Evolutionary conservation across 306 rosid genomes (phyloP).

Genomic region (Pyrus pyrifolia): DNA sequence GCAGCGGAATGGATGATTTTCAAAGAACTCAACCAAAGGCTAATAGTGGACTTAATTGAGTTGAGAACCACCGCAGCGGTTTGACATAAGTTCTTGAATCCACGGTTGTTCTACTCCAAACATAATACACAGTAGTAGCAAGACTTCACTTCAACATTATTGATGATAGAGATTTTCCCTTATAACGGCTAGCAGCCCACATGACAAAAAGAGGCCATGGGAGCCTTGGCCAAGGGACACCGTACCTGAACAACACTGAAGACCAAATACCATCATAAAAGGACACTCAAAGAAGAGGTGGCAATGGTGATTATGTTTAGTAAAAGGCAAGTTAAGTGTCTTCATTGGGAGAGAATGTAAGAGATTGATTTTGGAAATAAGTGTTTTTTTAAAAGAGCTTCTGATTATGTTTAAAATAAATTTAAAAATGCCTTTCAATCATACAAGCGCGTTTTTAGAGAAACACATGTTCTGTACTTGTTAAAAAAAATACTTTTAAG

Average conservation of each 20-base stretch:
- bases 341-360: neutral
- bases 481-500: too few species aligned
- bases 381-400: too few species aligned
- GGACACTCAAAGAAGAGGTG: neutral
- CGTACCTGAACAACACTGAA: neutral
- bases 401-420: too few species aligned
- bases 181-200: neutral
- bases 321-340: neutral
- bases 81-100: too few species aligned
- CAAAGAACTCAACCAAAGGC: too few species aligned
- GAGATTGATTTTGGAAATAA: neutral
- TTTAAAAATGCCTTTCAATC: too few species aligned
- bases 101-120: neutral
- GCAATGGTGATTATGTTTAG: neutral
- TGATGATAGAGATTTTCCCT: too few species aligned
- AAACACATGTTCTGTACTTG: too few species aligned
- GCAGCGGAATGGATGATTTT: rapidly evolving
- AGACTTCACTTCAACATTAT: neutral
- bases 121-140: neutral
- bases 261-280: neutral
- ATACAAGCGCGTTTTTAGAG: too few species aligned
- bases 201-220: neutral
- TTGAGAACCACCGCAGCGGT: too few species aligned
- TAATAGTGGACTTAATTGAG: too few species aligned
- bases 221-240: neutral